phyloP scores from a whole-genome alignment of 2,329 filamentous ascomycete genomes.

The Ophiocordyceps robertsii region DNA sequence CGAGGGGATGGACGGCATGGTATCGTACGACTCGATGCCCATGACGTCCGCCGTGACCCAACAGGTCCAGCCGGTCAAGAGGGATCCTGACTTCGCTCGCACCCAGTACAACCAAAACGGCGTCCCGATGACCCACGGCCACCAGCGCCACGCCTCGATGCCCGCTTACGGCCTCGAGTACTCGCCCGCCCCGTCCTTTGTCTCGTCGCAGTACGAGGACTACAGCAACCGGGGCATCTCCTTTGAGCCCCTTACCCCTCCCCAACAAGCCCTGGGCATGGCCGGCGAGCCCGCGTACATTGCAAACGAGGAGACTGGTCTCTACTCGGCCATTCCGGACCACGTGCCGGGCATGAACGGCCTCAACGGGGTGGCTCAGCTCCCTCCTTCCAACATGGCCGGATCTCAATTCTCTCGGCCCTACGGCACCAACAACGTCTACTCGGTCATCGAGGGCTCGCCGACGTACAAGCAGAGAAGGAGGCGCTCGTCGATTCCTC shows the following conservation, averaged over 20 bases:
- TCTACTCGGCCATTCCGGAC: slow-evolving; percentile 92
- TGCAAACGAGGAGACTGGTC: slow-evolving; percentile 90
- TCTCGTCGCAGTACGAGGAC: slow-evolving; percentile 96
- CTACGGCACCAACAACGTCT: slow-evolving; percentile 65
- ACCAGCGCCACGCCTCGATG: slow-evolving; percentile 97
- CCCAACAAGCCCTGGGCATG: slow-evolving; percentile 74
- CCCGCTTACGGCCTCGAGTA: slow-evolving; percentile 90
- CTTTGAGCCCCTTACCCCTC: slow-evolving; percentile 92
- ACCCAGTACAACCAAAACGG: slow-evolving; percentile 89
- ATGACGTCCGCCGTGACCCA: slow-evolving; percentile 59
- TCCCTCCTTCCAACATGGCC: slow-evolving; percentile 73
- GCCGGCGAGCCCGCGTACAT: slow-evolving; percentile 90
- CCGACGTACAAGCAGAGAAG: slow-evolving; percentile 97
- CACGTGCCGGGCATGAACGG: slow-evolving; percentile 58
- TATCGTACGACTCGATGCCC: slow-evolving; percentile 52
- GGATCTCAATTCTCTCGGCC: slow-evolving; percentile 67
- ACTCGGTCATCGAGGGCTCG: slow-evolving; percentile 93
- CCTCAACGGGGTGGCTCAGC: slow-evolving; percentile 80
- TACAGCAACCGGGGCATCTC: slow-evolving; percentile 94
- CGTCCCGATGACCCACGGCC: slow-evolving; percentile 66
- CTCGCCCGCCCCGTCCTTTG: slow-evolving; percentile 92
- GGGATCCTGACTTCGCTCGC: slow-evolving; percentile 71
- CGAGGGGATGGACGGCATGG: slow-evolving; percentile 60
- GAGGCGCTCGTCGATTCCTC: slow-evolving; percentile 83
- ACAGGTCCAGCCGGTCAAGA: slow-evolving; percentile 59